Percentiles rank a stretch among this genome's conserved stretches.
Conservation (phyloP, 495 filamentous ascomycete genomes). For the Filosporella fistucella region DNA sequence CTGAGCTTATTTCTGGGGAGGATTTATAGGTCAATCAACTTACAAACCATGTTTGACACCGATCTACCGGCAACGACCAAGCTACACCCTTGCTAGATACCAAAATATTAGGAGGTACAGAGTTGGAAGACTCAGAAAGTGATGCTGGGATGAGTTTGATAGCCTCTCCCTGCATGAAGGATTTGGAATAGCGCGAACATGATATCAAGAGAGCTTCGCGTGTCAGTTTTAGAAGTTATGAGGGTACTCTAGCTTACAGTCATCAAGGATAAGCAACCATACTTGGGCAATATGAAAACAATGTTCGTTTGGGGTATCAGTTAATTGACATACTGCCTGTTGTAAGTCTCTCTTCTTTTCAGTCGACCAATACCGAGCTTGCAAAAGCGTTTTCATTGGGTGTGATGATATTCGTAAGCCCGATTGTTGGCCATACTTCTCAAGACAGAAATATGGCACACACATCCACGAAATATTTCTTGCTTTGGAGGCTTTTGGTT, state of each 20-base stretch:
- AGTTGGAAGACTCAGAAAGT: background rate
- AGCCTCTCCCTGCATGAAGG: background rate
- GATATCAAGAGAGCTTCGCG: background rate
- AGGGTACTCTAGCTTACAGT: conserved; percentile 20
- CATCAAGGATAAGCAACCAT: conserved; percentile 33
- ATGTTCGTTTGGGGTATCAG: conserved; percentile 17
- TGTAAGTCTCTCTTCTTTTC: conserved; percentile 31
- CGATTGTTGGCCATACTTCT: conserved; percentile 28
- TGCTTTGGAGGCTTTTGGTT: conserved; percentile 15
- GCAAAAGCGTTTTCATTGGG: conserved; percentile 31
- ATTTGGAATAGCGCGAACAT: background rate
- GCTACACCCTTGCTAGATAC: background rate
- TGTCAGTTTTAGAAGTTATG: background rate
- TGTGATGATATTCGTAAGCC: conserved; percentile 24
- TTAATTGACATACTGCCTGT: conserved; percentile 31
- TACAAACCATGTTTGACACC: conserved; percentile 36
- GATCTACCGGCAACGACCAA: conserved; percentile 25
- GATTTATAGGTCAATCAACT: conserved; percentile 4
- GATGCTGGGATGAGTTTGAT: background rate
- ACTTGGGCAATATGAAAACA: conserved; percentile 37
- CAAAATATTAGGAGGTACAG: too few species aligned
- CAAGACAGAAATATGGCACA: conserved; percentile 34
- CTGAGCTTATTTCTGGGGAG: background rate
- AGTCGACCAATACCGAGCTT: conserved; percentile 29
- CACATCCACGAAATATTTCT: conserved; percentile 30